These are phyloP conservation scores for Steccherinum ochraceum DNA, from an alignment of 768 basidiomycete genomes.

Conservation along the genomic window DNA sequence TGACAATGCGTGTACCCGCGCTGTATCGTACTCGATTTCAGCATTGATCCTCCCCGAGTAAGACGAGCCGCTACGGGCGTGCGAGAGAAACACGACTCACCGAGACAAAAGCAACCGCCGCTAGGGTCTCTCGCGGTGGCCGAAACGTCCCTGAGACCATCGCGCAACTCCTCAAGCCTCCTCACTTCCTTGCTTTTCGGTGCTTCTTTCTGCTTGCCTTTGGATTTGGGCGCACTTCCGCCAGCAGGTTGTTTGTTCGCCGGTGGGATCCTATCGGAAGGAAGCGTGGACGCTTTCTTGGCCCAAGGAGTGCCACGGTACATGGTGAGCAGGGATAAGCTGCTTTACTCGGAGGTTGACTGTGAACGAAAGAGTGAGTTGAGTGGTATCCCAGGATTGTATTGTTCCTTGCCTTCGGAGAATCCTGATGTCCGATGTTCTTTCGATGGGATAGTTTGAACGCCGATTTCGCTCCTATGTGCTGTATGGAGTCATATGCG, in stretches of 20 bases:
- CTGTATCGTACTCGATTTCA: constrained; percentile 27
- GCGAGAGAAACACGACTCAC: constrained; percentile 23
- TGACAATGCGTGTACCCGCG: constrained; percentile 54
- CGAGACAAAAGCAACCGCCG: constrained; percentile 68
- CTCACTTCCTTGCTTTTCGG: constrained; percentile 45
- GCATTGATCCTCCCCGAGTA: too few relatives aligned
- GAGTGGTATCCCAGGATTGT: background rate
- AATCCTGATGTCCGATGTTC: background rate
- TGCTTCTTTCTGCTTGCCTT: constrained; percentile 19
- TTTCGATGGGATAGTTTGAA: background rate
- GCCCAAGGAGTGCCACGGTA: constrained; percentile 36
- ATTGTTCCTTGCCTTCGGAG: background rate
- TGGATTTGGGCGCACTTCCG: constrained; percentile 33
- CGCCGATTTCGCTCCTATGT: background rate
- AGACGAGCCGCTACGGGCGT: too few relatives aligned
- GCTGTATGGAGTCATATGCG: too few relatives aligned
- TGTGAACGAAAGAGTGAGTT: background rate
- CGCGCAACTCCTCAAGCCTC: constrained; percentile 39
- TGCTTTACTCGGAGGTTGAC: background rate
- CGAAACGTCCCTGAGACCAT: constrained; percentile 23
- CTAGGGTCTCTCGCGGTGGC: constrained; percentile 40
- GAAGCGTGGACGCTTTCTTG: constrained; percentile 37
- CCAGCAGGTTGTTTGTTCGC: constrained; percentile 18
- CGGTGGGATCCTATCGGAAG: constrained; percentile 49
- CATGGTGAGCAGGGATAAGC: background rate